Base-by-base conservation (phyloP, 345 rosid genomes). In the Acer campestre region DNA sequence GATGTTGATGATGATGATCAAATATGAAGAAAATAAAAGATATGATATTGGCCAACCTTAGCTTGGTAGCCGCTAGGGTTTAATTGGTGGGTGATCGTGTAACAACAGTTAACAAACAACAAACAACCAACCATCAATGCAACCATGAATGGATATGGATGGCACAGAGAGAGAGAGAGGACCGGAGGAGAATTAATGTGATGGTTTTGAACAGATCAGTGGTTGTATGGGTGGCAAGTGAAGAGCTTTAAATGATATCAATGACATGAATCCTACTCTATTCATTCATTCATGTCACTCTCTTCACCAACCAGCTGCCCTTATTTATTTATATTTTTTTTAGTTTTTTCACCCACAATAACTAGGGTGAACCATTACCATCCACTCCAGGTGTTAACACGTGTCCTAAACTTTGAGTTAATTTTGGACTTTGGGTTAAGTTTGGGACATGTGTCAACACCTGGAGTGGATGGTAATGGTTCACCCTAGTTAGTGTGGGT, bases 101-200 rank as follows among this genome's bases (percentile, higher is more conserved):
- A 74, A 2, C 42, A 73, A 48, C 71, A 46, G 67, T 55, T 58
- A 84, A 82, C 85, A 29, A 75, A 70, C 77, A 80, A 76, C 89
- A 63, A 82, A 85, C 86, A 86, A 77, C 90, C 76, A 85, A 77
- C 80, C 53, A 67, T 77, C 70, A 75, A 78, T 84, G 87, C 44
- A 42, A 68, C 1, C 3, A 35, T 70, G 79, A 58, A 48, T 73
- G 20, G 10, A 44, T 8, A 46, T 7, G 61, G 2, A 11, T 38
- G 25, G 22, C n/a, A 18, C 17, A 1, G 6, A 53, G 42, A 18
- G 69, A 61, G 49, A 74, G 27, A n/a, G 7, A 1, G 3, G 51
- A 40, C 31, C 3, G 31, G 31, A 29, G 31, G 38, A 53, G 72
- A 71, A 53, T 75, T 44, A 82, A 78, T 65, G 78, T 27, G 10